These are phyloP conservation scores for Marchantia polymorpha DNA, from an alignment of 225 moss, liverwort and hornwort species.

Conservation along the genomic window DNA sequence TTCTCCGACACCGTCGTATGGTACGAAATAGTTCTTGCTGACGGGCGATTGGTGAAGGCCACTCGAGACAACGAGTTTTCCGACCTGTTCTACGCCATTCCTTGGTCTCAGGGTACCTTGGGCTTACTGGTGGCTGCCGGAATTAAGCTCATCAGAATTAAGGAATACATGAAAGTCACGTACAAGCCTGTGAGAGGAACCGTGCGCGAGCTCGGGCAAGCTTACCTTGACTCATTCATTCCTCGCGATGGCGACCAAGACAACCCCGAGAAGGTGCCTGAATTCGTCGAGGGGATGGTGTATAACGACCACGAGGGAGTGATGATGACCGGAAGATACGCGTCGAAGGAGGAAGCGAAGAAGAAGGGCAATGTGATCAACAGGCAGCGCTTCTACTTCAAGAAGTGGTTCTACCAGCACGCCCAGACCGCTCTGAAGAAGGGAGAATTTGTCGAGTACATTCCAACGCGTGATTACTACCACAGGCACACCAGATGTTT, in stretches of 20 bases:
- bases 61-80: slow-evolving; percentile 82
- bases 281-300: slow-evolving; percentile 85
- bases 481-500: slow-evolving; percentile 94
- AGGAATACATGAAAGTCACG: slow-evolving; percentile 73
- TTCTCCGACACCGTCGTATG: slow-evolving; percentile 92
- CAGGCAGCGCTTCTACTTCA: slow-evolving; percentile 69
- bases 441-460: slow-evolving; percentile 80
- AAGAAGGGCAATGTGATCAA: slow-evolving; percentile 78
- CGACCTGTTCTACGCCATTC: slow-evolving; percentile 84
- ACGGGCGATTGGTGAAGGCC: slow-evolving; percentile 77
- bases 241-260: slow-evolving; percentile 91
- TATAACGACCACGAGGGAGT: slow-evolving; percentile 67
- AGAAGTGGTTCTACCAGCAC: slow-evolving; percentile 97
- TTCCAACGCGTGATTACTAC: slow-evolving; percentile 86
- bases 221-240: slow-evolving; percentile 73
- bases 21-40: slow-evolving; percentile 81
- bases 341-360: slow-evolving; percentile 60
- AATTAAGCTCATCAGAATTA: slow-evolving; percentile 83
- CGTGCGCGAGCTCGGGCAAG: slow-evolving; percentile 66
- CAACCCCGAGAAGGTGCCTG: slow-evolving; percentile 89
- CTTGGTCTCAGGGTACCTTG: slow-evolving; percentile 97
- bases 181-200: slow-evolving; percentile 59
- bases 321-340: slow-evolving; percentile 74
- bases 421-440: slow-evolving; percentile 66
- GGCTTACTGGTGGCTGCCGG: slow-evolving; percentile 88